Evolutionary conservation across 1,284 basidiomycete genomes (phyloP).

Genomic region (Neotropicomus parvogracilis): DNA sequence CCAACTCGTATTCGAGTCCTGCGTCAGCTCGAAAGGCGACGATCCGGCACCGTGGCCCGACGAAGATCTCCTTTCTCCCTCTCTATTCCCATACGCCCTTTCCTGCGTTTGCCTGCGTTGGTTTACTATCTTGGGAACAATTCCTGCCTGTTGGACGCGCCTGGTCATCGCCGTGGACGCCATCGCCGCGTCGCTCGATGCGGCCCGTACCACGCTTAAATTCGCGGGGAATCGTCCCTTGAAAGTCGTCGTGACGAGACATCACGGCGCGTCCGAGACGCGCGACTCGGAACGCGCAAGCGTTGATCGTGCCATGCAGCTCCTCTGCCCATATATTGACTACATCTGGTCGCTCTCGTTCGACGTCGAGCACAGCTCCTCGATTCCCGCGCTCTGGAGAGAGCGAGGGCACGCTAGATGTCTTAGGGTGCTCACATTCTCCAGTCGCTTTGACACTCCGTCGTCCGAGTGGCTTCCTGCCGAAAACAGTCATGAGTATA

Average conservation of each 20-base stretch:
- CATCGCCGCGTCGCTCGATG: not conserved
- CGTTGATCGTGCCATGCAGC: constrained; percentile 1
- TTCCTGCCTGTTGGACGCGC: constrained; percentile 12
- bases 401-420: constrained; percentile 6
- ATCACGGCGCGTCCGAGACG: not conserved
- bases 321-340: constrained; percentile 8
- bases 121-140: constrained; percentile 8
- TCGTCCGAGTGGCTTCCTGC: not conserved
- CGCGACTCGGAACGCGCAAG: constrained; percentile 5
- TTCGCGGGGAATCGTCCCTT: constrained; percentile 8
- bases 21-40: not conserved
- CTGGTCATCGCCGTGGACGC: constrained; percentile 11
- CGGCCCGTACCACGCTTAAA: not conserved
- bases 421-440: constrained; percentile 9
- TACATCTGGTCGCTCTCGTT: constrained; percentile 15
- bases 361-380: constrained; percentile 9
- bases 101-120: constrained; percentile 13
- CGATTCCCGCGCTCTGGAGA: constrained; percentile 14
- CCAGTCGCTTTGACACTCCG: constrained; percentile 2
- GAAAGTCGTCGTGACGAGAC: constrained; percentile 12
- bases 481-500: not conserved
- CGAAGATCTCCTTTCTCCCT: constrained; percentile 13
- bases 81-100: constrained; percentile 14
- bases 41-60: not conserved
- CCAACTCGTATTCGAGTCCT: constrained; percentile 10